Evolutionary conservation across 2,329 filamentous ascomycete genomes (phyloP), one percentile per base, ranked within the genome.

Genomic region (Penicillium sp.): DNA sequence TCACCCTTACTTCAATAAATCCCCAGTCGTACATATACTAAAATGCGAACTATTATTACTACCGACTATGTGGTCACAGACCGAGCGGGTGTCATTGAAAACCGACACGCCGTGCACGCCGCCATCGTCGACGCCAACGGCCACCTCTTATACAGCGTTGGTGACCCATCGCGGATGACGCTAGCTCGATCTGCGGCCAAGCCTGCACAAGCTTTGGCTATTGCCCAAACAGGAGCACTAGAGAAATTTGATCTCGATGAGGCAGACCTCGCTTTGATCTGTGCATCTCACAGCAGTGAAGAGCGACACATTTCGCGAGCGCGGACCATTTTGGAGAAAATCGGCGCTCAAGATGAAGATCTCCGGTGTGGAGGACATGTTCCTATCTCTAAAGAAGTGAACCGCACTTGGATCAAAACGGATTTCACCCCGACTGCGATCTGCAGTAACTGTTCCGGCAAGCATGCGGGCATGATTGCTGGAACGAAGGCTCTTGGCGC

Each of bases 391-490:
- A 65, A 70, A 1, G 49, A 49, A 0, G 67, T 78, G 4, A 73
- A 77, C 50, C 60, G 62, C 0, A 53, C 43, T 0, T 80, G 77
- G 77, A 71, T 75, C 44, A 72, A 65, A 48, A 47, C 47, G 0
- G 75, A 66, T 2, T 74, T 71, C 42, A 60, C 51, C 0, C 76
- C 76, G 0, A 74, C 70, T 0, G 63, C 64, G 0, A 60, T 78
- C 0, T 71, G 66, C 45, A 79, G 74, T 47, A 79, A 79, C 52
- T 80, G 77, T 54, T 79, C 77, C 0, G 78, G 76, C 1, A 80
- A 80, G 38, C 77, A 80, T 56, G 73, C 66, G 3, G 77, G 73
- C 1, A 79, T 80, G 76, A 59, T 79, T 21, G 76, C 72, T 0
- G 78, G 71, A 1, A 67, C 76, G 0, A 67, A 63, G 26, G 69